Evolutionary conservation across 163 green algal species (phyloP).

Genomic region (Chlamydomonas reinhardtii): DNA sequence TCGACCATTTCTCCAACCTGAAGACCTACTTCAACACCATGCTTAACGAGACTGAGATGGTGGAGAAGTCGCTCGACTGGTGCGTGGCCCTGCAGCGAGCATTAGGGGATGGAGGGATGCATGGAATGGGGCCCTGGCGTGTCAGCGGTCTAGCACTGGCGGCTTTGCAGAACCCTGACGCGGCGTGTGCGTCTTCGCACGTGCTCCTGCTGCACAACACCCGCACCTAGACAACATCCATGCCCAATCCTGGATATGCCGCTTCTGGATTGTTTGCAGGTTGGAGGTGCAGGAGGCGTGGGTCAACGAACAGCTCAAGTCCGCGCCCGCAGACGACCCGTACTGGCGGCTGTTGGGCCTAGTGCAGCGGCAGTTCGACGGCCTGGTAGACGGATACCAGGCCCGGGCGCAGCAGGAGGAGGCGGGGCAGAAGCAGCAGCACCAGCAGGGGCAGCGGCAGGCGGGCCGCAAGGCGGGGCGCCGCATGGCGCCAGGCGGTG

Average conservation of each 20-base stretch:
- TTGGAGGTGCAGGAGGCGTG: conserved; percentile 58
- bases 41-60: conserved; percentile 66
- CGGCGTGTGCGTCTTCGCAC: too few species aligned
- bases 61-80: conserved; percentile 73
- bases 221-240: too few species aligned
- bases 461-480: not conserved
- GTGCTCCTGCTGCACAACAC: too few species aligned
- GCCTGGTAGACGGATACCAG: conserved; percentile 74
- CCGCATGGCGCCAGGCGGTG: not conserved
- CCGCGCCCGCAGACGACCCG: not conserved
- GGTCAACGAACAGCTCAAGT: not conserved
- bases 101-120: too few species aligned
- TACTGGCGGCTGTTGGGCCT: conserved; percentile 64
- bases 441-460: not conserved
- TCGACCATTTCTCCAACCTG: conserved; percentile 77
- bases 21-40: conserved; percentile 70
- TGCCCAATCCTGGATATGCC: too few species aligned
- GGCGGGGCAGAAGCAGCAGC: not conserved
- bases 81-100: not conserved
- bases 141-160: too few species aligned
- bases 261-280: too few species aligned
- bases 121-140: too few species aligned
- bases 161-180: too few species aligned
- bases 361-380: conserved; percentile 74
- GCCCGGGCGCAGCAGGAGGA: conserved; percentile 2